phyloP scores from a whole-genome alignment of 2,329 filamentous ascomycete genomes.

The Neonectria faginata region DNA sequence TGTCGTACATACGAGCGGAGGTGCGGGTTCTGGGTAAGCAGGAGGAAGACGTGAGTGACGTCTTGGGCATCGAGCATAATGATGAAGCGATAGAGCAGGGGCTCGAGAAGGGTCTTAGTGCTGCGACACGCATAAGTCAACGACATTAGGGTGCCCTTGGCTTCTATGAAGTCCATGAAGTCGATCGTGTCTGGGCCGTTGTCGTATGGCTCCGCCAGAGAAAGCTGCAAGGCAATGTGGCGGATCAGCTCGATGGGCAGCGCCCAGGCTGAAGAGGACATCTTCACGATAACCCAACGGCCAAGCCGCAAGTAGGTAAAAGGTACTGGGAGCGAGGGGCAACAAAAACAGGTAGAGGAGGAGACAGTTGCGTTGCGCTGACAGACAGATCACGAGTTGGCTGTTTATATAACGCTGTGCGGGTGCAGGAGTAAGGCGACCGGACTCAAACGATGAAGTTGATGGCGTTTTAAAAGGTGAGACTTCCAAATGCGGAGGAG shows the following conservation, averaged over 20 bases:
- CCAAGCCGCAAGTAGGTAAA: background rate
- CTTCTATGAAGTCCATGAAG: background rate
- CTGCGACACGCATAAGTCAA: conserved; percentile 33
- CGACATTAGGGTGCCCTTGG: conserved; percentile 5
- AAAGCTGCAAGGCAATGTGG: conserved; percentile 2
- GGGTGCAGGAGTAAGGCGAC: too few species aligned
- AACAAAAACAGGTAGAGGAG: too few species aligned
- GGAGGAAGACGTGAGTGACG: conserved; percentile 31
- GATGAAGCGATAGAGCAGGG: conserved; percentile 35
- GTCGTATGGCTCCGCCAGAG: background rate
- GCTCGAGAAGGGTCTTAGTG: conserved; percentile 30
- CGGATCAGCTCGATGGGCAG: conserved; percentile 14
- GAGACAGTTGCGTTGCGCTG: too few species aligned
- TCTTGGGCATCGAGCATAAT: conserved; percentile 19
- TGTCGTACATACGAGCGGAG: conserved; percentile 18
- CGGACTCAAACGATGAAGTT: background rate
- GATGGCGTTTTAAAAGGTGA: background rate
- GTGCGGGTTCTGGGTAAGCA: conserved; percentile 27
- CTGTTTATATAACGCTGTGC: too few species aligned
- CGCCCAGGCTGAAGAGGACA: background rate
- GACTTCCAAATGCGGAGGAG: background rate
- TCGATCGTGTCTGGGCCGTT: background rate
- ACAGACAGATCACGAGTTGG: background rate
- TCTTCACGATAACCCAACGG: background rate
- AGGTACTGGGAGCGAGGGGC: background rate